Percentiles rank a stretch among this genome's conserved stretches.
Conservation (phyloP, 2,329 filamentous ascomycete genomes). For the Hymenoscyphus scutula region DNA sequence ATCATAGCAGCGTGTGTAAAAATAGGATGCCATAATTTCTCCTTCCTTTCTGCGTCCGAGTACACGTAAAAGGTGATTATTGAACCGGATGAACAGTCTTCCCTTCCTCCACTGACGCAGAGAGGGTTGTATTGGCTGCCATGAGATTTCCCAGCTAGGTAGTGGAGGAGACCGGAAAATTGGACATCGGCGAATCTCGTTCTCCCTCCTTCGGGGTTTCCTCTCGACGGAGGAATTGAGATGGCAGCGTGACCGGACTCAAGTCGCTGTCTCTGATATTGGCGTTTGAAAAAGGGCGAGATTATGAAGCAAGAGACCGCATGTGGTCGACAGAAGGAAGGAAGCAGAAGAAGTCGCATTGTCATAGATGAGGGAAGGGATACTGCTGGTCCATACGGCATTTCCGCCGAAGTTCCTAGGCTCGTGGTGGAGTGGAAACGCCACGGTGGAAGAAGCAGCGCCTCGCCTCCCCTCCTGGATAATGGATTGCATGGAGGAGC, state of each 20-base stretch:
- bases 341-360: no score
- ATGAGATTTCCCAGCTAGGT: neutral
- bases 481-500: neutral
- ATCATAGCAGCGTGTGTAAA: neutral
- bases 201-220: neutral
- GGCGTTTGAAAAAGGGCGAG: neutral
- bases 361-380: no score
- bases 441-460: neutral
- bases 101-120: neutral
- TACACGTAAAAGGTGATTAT: neutral
- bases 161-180: neutral
- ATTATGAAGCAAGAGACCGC: neutral
- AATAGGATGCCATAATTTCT: neutral
- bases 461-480: neutral
- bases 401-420: neutral
- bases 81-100: neutral
- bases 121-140: neutral
- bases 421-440: neutral
- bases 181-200: neutral
- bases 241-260: no score
- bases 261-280: neutral
- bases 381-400: neutral
- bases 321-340: neutral
- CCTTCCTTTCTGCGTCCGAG: neutral
- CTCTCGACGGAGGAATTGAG: neutral